A percentile compares a stretch with the other conserved stretches of the same genome.
These are phyloP conservation scores for Kalaharituber pfeilii DNA, from an alignment of 2,329 filamentous ascomycete species.

Conservation along the genomic window DNA sequence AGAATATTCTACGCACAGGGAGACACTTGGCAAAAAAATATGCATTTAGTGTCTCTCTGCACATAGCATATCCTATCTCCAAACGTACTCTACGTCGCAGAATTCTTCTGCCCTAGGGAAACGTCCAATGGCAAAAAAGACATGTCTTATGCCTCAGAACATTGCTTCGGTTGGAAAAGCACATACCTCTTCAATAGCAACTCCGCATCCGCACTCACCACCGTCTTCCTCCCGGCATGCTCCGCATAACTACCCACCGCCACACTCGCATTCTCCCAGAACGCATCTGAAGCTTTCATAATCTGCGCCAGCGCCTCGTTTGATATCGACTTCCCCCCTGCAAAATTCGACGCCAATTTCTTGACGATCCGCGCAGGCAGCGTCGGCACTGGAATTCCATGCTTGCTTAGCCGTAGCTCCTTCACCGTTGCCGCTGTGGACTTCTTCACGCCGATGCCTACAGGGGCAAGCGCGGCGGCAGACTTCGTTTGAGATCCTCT, in stretches of 20 bases:
- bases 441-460: background rate
- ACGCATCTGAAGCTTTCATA: slow-evolving; percentile 72
- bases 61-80: no score
- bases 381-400: slow-evolving; percentile 59
- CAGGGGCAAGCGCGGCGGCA: no score
- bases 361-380: slow-evolving; percentile 59
- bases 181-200: slow-evolving; percentile 68
- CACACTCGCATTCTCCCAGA: slow-evolving; percentile 72
- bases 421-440: background rate
- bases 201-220: slow-evolving; percentile 69
- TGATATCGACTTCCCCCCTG: slow-evolving; percentile 49
- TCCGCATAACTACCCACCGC: slow-evolving; percentile 63
- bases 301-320: slow-evolving; percentile 59
- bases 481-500: no score
- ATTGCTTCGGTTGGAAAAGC: background rate
- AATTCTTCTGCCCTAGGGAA: no score
- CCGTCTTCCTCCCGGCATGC: slow-evolving; percentile 67
- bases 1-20: no score
- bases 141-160: no score
- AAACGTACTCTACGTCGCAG: no score
- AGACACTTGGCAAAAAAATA: no score
- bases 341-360: slow-evolving; percentile 51
- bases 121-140: no score
- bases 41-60: no score
- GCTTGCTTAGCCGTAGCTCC: slow-evolving; percentile 35